Conservation (phyloP, 345 rosid genomes). For the Euphorbia pulcherrima region DNA sequence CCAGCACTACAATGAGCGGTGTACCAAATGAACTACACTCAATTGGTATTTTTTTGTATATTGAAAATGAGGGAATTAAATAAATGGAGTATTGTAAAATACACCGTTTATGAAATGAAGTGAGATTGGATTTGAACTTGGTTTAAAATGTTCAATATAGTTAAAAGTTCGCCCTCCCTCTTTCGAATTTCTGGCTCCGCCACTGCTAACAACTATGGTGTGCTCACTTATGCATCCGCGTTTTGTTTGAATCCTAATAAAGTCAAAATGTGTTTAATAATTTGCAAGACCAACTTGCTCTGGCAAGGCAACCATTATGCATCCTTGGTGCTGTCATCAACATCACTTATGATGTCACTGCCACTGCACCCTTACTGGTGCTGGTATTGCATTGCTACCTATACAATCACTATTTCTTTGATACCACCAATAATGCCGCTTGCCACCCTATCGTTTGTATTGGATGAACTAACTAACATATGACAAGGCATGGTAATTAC, state of each 20-base stretch:
- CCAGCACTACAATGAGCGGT: no score
- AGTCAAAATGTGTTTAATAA: background rate
- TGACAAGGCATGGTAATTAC: background rate
- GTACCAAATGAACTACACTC: no score
- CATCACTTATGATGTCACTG: no score
- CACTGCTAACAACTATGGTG: background rate
- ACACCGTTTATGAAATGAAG: no score
- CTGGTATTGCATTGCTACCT: background rate
- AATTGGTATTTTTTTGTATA: no score
- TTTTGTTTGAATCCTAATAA: background rate
- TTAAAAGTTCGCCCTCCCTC: no score
- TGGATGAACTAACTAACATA: background rate
- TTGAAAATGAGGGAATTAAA: no score
- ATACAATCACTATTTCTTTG: background rate
- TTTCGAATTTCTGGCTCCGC: background rate
- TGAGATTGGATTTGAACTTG: no score
- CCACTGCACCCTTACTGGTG: background rate
- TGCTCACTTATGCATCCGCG: background rate
- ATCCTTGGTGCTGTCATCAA: background rate
- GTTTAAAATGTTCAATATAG: no score
- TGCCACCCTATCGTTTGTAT: background rate
- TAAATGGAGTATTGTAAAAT: no score
- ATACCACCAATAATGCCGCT: background rate
- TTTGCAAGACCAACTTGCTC: background rate
- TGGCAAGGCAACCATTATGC: background rate